Percentiles rank a stretch among this genome's conserved stretches.
These are phyloP conservation scores for Pythium aquatile DNA, from an alignment of 352 stramenopile genomes.

Conservation along the genomic window DNA sequence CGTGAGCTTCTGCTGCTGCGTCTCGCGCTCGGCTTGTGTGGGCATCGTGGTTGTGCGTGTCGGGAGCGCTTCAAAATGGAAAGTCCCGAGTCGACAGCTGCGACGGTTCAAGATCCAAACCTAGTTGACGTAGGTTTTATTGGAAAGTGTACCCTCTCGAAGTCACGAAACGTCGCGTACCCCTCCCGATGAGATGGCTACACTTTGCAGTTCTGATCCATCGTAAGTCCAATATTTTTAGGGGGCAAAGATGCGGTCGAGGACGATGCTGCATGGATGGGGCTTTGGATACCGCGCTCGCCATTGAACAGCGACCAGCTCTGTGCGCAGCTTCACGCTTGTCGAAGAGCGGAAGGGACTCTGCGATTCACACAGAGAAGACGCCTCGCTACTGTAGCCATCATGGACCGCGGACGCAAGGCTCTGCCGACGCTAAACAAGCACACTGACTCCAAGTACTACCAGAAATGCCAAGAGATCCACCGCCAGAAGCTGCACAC, in stretches of 20 bases:
- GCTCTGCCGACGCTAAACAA: slow-evolving; percentile 87
- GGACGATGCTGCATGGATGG: background rate
- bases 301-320: slow-evolving; percentile 4
- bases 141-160: background rate
- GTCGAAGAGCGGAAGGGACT: background rate
- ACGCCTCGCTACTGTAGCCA: slow-evolving; percentile 16
- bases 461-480: slow-evolving; percentile 85
- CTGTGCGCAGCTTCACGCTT: background rate
- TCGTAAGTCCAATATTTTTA: slow-evolving; percentile 17
- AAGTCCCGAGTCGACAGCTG: background rate
- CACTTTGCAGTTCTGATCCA: slow-evolving; percentile 18
- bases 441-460: slow-evolving; percentile 85
- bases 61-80: background rate
- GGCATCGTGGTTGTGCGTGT: slow-evolving; percentile 20
- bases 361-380: slow-evolving; percentile 5
- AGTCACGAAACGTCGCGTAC: slow-evolving; percentile 16
- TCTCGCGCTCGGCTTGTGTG: slow-evolving; percentile 29
- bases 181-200: slow-evolving; percentile 12
- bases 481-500: slow-evolving; percentile 73
- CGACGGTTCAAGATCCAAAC: slow-evolving; percentile 30
- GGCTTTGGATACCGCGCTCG: background rate
- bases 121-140: slow-evolving; percentile 14
- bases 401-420: slow-evolving; percentile 80
- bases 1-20: slow-evolving; percentile 34
- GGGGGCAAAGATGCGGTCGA: slow-evolving; percentile 4